Conservation (phyloP, 345 rosid genomes). For the Gossypium ekmanianum region DNA sequence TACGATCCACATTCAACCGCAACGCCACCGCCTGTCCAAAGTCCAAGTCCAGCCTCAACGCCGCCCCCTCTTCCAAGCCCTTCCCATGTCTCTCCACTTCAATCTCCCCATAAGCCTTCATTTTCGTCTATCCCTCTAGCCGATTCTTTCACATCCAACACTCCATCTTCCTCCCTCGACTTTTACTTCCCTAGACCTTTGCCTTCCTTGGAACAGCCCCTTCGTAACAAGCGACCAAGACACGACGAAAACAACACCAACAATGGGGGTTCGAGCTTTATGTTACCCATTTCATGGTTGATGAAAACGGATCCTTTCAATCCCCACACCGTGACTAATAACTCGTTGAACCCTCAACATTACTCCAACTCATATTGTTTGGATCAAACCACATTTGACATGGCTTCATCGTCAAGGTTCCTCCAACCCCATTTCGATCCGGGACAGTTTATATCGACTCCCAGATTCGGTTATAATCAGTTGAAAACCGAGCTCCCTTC, state of each 20-base stretch:
- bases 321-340: conserved; percentile 20
- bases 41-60: conserved; percentile 14
- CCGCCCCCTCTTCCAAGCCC: conserved; percentile 29
- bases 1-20: neutral
- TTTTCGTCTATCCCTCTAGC: conserved; percentile 46
- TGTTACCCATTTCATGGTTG: conserved; percentile 34
- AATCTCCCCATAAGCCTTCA: conserved; percentile 31
- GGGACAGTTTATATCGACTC: conserved; percentile 25
- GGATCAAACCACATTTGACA: conserved; percentile 15
- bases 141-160: conserved; percentile 10
- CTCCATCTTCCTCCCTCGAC: neutral
- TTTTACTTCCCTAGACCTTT: conserved; percentile 42
- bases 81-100: conserved; percentile 26
- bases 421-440: conserved; percentile 29
- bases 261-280: conserved; percentile 10
- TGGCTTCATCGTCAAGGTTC: conserved; percentile 16
- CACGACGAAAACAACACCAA: neutral
- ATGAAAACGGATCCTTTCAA: conserved; percentile 23
- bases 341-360: conserved; percentile 15
- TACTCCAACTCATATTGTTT: conserved; percentile 23
- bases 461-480: conserved; percentile 22
- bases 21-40: neutral
- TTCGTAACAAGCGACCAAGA: conserved; percentile 32
- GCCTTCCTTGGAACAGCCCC: conserved; percentile 46
- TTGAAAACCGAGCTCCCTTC: conserved; percentile 71